Base-by-base conservation (phyloP, 2,329 filamentous ascomycete species). In the Clarireedia hainanense region DNA sequence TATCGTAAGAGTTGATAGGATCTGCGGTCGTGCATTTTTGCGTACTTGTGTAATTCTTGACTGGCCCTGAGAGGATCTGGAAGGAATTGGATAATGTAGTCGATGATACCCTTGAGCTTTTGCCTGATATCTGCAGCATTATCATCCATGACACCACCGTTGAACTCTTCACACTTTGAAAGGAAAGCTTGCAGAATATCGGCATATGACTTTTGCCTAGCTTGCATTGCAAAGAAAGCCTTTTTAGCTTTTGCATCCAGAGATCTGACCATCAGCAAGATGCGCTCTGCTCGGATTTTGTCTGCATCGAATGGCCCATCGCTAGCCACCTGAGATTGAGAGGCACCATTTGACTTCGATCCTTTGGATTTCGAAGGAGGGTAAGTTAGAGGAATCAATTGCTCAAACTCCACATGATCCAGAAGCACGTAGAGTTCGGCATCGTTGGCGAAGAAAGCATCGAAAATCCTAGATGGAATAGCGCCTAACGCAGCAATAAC, bases 371-470 rank as follows among this genome's bases (percentile, higher is more conserved):
- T 85, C 58, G 85, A 80, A 1, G 85, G 84, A 6, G 94, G 94
- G 64, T 90, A 99, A 30, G 80, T 83, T n/a, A 97, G 76, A 0
- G 94, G 94, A n/a, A 99, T 76, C 9, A 99, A 79, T 47, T 84
- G 88, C 64, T 97, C 92, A 67, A 88, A 95, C 59, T 95, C 77
- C 34, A 92, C 89, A 52, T 86, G 83, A 63, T 96, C 90, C 20
- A 97, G 79, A 39, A 95, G 76, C 20, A 90, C 80, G 65, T 95
- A 94, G 52, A 96, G 82, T 61, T 96, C 91, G 1, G 77, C 75
- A 68, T 96, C 91, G 67, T 96, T 96, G 58, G 90, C 87, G 69
- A 96, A 99, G 66, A 87, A 91, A 0, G 87, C 86, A 67, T 91
- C 90, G 60, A 96, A 83, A 46, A 99, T 90, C 59, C 84, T 86